A percentile compares a stretch with the other conserved stretches of the same genome.
Conservation (phyloP, 371 early-diverging fungal species). For the Haplosporangium sp. region DNA sequence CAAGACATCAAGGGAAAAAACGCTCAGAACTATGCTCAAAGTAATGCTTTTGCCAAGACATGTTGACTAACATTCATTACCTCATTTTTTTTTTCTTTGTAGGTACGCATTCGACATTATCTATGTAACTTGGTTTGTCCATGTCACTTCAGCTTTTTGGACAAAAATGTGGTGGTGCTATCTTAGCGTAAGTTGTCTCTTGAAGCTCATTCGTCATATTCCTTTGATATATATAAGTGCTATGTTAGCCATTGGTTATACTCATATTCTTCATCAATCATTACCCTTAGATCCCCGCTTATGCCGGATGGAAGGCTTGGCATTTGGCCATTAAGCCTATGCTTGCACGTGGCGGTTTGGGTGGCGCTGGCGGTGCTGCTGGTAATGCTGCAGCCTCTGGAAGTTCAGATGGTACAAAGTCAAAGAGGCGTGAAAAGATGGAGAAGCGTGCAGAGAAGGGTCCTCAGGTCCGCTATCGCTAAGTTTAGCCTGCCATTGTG, state of each 20-base stretch:
- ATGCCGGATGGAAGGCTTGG: slow-evolving; percentile 67
- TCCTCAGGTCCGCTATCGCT: slow-evolving; percentile 39
- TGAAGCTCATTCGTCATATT: not conserved
- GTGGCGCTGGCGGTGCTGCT: slow-evolving; percentile 23
- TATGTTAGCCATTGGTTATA: slow-evolving; percentile 2
- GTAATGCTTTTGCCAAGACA: not conserved
- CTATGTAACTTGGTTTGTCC: slow-evolving; percentile 86
- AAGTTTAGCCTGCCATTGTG: not conserved
- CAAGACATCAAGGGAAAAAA: not conserved
- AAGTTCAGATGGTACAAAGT: slow-evolving; percentile 53
- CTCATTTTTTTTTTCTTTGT: not conserved
- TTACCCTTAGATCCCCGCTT: slow-evolving; percentile 68
- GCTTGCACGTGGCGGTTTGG: slow-evolving; percentile 38
- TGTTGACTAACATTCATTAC: not conserved
- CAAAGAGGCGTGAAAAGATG: slow-evolving; percentile 73
- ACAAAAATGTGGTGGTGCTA: slow-evolving; percentile 80
- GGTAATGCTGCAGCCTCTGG: slow-evolving; percentile 30
- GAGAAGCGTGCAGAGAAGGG: slow-evolving; percentile 70
- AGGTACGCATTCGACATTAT: slow-evolving; percentile 89
- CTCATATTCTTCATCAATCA: not conserved
- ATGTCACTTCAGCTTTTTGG: slow-evolving; percentile 75
- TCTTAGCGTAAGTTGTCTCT: slow-evolving; percentile 60
- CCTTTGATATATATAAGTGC: not conserved
- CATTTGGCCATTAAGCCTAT: slow-evolving; percentile 69
- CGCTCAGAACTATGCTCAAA: not conserved